Evolutionary conservation across 2,329 filamentous ascomycete genomes (phyloP), one percentile per base, ranked within the genome.

Genomic region (Aspergillus transmontanensis): DNA sequence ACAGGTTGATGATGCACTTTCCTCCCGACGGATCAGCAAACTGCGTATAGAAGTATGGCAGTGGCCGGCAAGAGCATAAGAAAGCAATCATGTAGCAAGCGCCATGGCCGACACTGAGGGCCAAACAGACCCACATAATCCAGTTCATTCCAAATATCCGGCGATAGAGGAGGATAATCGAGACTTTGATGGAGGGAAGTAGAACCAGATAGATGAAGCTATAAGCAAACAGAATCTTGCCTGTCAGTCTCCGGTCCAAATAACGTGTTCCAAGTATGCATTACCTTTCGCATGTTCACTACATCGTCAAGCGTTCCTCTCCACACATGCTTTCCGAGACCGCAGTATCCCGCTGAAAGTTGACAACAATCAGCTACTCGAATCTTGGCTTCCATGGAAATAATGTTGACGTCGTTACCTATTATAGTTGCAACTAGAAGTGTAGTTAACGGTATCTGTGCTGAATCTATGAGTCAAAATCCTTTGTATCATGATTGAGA

Each of bases 121-220:
- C 14, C 12, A 48, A 4, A 1, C 45, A 48, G 23, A 48, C 12
- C 23, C 45, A 48, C 45, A 28, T 48, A 12, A 26, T 14, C 45
- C 45, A 48, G 14, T 48, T 48, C 23, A 48, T 50, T 28, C 46
- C 56, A 28, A 58, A 58, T n/a, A 58, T 58, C 6, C 43, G 41
- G 6, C 56, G 56, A 39, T 58, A 58, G 26, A 58, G 39, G 32
- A 58, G 56, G 41, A 39, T 43, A 10, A 50, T 43, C 28, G 56
- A 58, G 14, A 58, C 16, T 48, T 50, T 58, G 43, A 58, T 58
- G 1, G 32, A 34, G 3, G 56, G 56, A 12, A 43, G 28, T 3
- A 39, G 30, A 10, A 34, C 28, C 6, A 36, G 12, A 32, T 48
- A 58, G 16, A 50, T 36, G 11, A 46, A 39, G 43, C 34, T 45